These are phyloP conservation scores for Beauveria sp. DNA, from an alignment of 2,329 filamentous ascomycete species.

Conservation along the genomic window DNA sequence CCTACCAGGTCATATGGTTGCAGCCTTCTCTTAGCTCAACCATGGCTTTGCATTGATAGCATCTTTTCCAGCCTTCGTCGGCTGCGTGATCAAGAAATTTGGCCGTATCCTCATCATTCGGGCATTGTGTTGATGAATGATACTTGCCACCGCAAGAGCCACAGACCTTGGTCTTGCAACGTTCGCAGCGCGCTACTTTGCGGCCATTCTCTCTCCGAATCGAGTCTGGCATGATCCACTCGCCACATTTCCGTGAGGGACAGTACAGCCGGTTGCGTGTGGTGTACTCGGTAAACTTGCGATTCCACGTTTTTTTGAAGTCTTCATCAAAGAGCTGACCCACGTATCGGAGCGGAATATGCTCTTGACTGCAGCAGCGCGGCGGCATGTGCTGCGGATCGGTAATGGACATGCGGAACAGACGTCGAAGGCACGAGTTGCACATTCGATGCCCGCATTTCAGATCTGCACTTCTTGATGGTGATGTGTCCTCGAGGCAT, in stretches of 20 bases:
- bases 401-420: slow-evolving; percentile 67
- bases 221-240: slow-evolving; percentile 69
- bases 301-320: slow-evolving; percentile 76
- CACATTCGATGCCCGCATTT: slow-evolving; percentile 80
- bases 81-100: slow-evolving; percentile 57
- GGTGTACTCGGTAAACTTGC: slow-evolving; percentile 69
- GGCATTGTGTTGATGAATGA: slow-evolving; percentile 64
- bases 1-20: slow-evolving; percentile 82
- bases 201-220: slow-evolving; percentile 53
- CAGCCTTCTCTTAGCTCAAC: slow-evolving; percentile 77
- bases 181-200: slow-evolving; percentile 61
- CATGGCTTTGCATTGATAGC: slow-evolving; percentile 63
- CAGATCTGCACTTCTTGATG: slow-evolving; percentile 59
- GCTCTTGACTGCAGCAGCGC: slow-evolving; percentile 65
- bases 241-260: slow-evolving; percentile 61
- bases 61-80: slow-evolving; percentile 66
- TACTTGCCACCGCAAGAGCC: slow-evolving; percentile 64
- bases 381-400: slow-evolving; percentile 82
- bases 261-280: slow-evolving; percentile 73
- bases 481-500: slow-evolving; percentile 62
- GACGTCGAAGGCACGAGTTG: slow-evolving; percentile 62
- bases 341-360: slow-evolving; percentile 69
- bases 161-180: slow-evolving; percentile 70
- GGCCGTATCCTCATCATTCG: slow-evolving; percentile 59
- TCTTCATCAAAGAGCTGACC: slow-evolving; percentile 63